Evolutionary conservation across 805 yeast genomes (phyloP), one percentile per base, ranked within the genome.

Genomic region (Debaryomyces prosopidis): DNA sequence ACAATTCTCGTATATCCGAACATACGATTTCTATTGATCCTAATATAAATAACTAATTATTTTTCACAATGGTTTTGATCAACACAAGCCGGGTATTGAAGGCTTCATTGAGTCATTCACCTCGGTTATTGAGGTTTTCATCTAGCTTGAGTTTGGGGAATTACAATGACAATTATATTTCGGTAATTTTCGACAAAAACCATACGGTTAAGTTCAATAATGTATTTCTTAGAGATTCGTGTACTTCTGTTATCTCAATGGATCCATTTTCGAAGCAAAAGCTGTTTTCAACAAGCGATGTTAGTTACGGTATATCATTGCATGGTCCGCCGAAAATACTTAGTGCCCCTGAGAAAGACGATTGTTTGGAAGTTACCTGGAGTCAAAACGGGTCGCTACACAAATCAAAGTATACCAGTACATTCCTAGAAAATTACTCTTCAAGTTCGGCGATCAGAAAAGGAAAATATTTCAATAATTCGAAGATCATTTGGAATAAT

Each of bases 161-260:
- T 10, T 60, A 50, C 46, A 53, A 60, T 42, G 53, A 67, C 40
- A 48, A 54, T 14, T 57, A 48, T 19, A 58, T 66, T 27, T 54
- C 67, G 1, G 55, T 69, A 1, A 39, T 37, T 4, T 45, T 68
- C 23, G 52, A 51, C 26, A 45, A 51, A 16, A 48, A 52, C 6
- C 49, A 54, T 17, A 51, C 60, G 9, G 68, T 74, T 23, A 60
- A 69, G 23, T 79, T 68, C 59, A 75, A 68, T 52, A 80, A 77
- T 41, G 63, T 77, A 1, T 85, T 87, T 52, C 67, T 87, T 15
- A 73, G 92, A 55, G 95, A 87, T 55, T 73, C 89, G 0, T 82
- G 89, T 39, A 57, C 61, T 3, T 65, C 79, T 11, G 50, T 65
- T 0, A 47, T 54, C 9, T 79, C 87, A 0, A 70, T 84, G 4